phyloP scores from a whole-genome alignment of 371 early-diverging fungal species.

The Apophysomyces trapeziformis region DNA sequence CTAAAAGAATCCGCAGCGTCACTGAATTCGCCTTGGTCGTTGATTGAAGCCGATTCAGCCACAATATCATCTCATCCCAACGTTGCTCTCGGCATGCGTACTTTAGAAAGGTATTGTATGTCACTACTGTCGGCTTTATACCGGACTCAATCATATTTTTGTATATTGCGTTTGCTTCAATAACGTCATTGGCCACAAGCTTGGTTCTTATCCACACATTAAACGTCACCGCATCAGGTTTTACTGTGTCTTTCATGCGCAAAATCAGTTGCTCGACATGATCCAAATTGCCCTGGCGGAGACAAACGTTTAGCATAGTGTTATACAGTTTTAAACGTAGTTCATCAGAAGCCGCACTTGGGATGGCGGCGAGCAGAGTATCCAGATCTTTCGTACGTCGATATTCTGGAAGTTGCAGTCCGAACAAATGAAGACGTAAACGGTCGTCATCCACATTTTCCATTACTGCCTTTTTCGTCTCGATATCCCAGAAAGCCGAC shows the following conservation, averaged over 20 bases:
- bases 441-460: background rate
- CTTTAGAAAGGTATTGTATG: slow-evolving; percentile 44
- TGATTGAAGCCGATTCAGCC: slow-evolving; percentile 31
- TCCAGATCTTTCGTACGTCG: background rate
- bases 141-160: slow-evolving; percentile 21
- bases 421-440: background rate
- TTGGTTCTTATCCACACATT: slow-evolving; percentile 34
- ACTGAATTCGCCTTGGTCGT: slow-evolving; percentile 21
- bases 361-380: background rate
- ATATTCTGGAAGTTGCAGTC: slow-evolving; percentile 2
- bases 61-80: slow-evolving; percentile 32
- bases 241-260: slow-evolving; percentile 26
- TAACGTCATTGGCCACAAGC: slow-evolving; percentile 10
- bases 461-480: background rate
- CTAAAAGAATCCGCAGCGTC: slow-evolving; percentile 36
- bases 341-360: background rate
- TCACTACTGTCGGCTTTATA: slow-evolving; percentile 35
- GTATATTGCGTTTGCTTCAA: slow-evolving; percentile 18
- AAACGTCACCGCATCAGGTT: slow-evolving; percentile 34
- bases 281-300: slow-evolving; percentile 17
- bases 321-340: slow-evolving; percentile 26
- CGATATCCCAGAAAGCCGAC: background rate
- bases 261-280: slow-evolving; percentile 27
- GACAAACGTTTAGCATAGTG: slow-evolving; percentile 24
- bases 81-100: slow-evolving; percentile 18